phyloP scores from a whole-genome alignment of 371 early-diverging fungal genomes.

The Mortierella sp. region DNA sequence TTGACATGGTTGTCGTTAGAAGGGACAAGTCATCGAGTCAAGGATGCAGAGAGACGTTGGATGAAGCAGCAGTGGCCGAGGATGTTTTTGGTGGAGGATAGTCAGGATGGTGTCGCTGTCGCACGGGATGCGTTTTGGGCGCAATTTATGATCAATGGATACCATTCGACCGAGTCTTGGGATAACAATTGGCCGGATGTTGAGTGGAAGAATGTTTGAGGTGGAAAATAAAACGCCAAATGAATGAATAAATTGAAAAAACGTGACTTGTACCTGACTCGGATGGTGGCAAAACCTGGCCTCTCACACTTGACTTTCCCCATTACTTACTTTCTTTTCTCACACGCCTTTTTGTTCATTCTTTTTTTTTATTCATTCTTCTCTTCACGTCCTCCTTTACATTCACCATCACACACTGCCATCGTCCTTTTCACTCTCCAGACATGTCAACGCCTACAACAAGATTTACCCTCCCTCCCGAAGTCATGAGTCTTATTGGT shows the following conservation, averaged over 20 bases:
- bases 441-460: background rate
- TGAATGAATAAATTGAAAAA: no score
- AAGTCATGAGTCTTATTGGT: background rate
- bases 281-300: background rate
- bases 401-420: background rate
- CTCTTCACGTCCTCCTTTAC: background rate
- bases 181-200: background rate
- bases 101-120: background rate
- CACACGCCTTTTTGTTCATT: background rate
- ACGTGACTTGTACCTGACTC: no score
- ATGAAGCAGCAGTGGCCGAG: background rate
- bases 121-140: background rate
- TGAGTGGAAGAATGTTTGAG: background rate
- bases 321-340: background rate
- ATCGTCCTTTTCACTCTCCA: background rate
- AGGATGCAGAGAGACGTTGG: background rate
- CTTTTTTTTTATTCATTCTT: background rate
- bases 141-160: background rate
- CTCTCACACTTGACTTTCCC: background rate
- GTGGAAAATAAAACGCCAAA: no score
- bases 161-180: background rate
- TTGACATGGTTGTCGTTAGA: slow-evolving; percentile 5
- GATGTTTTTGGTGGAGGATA: background rate
- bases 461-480: background rate
- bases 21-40: background rate